Evolutionary conservation across 208 protist species (phyloP).

Genomic region (Leishmania martiniquensis): DNA sequence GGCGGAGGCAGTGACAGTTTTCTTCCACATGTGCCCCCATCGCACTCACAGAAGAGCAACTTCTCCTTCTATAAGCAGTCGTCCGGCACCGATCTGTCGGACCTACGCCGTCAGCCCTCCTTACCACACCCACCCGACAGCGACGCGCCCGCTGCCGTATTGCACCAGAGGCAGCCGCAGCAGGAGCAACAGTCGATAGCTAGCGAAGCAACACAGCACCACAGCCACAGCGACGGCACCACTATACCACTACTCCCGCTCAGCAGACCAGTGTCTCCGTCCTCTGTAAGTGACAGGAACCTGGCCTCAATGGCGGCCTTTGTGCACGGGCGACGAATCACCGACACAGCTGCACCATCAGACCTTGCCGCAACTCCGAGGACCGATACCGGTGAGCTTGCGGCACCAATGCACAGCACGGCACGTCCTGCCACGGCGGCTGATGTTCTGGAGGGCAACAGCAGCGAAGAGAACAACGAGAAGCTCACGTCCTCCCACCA

Average conservation of each 20-base stretch:
- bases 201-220: not conserved
- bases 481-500: not conserved
- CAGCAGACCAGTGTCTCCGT: not conserved
- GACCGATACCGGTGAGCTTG: not conserved
- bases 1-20: not conserved
- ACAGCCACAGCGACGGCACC: not conserved
- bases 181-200: not conserved
- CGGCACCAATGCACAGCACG: not conserved
- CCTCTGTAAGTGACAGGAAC: not conserved
- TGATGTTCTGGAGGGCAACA: not conserved
- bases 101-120: not conserved
- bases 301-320: not conserved
- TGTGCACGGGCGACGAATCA: not conserved
- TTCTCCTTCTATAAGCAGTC: conserved; percentile 17
- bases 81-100: conserved; percentile 11
- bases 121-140: not conserved
- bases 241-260: not conserved
- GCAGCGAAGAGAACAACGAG: not conserved
- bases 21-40: not conserved
- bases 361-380: not conserved
- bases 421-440: not conserved
- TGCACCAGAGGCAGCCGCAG: not conserved
- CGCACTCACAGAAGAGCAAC: not conserved
- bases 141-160: not conserved
- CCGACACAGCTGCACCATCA: not conserved